Base-by-base conservation (phyloP, 768 basidiomycete genomes). In the Pleurotus tuber-regium region DNA sequence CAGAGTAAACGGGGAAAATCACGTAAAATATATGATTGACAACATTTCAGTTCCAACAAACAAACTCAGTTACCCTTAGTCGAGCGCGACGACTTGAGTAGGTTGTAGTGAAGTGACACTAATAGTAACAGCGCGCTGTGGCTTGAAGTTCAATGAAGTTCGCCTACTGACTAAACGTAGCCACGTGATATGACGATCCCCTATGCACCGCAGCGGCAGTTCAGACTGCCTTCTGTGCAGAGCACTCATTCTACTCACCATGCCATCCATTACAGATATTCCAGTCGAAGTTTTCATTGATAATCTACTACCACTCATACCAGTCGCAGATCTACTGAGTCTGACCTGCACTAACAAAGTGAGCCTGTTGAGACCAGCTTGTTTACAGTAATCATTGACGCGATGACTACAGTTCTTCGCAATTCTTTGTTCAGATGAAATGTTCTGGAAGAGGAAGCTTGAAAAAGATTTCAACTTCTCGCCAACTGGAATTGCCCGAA, bases 401-500 rank as follows among this genome's bases (percentile, higher is more conserved):
- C n/a, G n/a, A 19, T 21, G 16, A 7, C 19, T 40, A 43, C 59
- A 77, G 75, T 76, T 77, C 63, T 88, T 92, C 61, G 75, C 80
- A 40, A 55, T 66, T 10, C 59, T 87, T 21, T 80, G 78, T 61
- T 71, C 77, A 10, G 90, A 93, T 61, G 87, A 91, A 52, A 83
- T 82, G 0, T 76, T 92, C 53, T 95, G 92, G 92, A 84, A 83
- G 62, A 74, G 79, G 24, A 86, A 80, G 54, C 68, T 90, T 7
- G 63, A 74, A 25, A 64, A 67, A 26, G 92, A 94, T 62, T 93
- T 83, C 72, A 90, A 92, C 66, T 94, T 91, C 59, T 77, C 86
- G 6, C 80, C 79, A 3, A 72, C 77, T 33, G 78, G 76, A 35
- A 92, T 87, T 0, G 92, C 92, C 11, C 74, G 92, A 16, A 81